These are phyloP conservation scores for Spiromastix sp. DNA, from an alignment of 2,329 filamentous ascomycete species.

Conservation along the genomic window DNA sequence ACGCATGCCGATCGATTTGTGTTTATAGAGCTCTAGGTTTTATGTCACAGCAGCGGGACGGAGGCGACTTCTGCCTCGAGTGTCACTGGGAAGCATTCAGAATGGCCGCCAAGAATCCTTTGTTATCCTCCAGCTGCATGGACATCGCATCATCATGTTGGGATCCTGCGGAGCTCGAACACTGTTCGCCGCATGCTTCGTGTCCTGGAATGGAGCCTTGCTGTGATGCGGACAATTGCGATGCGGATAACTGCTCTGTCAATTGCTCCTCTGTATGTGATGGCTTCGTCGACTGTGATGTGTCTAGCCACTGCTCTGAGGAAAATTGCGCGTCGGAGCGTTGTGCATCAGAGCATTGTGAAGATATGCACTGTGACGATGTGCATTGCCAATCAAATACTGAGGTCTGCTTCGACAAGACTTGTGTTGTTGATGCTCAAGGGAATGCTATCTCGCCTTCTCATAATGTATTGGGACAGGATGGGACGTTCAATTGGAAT, in stretches of 20 bases:
- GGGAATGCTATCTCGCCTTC: slow-evolving; percentile 17
- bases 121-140: slow-evolving; percentile 14
- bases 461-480: slow-evolving; percentile 24
- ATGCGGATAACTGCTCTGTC: slow-evolving; percentile 27
- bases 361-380: slow-evolving; percentile 23
- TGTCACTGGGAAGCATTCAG: slow-evolving; percentile 32
- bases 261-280: slow-evolving; percentile 31
- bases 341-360: slow-evolving; percentile 27
- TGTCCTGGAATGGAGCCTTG: slow-evolving; percentile 16
- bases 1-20: no score
- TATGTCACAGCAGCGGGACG: slow-evolving; percentile 8
- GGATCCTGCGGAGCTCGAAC: slow-evolving; percentile 21
- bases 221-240: slow-evolving; percentile 31
- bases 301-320: slow-evolving; percentile 26
- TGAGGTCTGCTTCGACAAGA: slow-evolving; percentile 27
- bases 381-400: slow-evolving; percentile 19
- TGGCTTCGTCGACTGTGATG: slow-evolving; percentile 31
- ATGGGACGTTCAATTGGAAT: slow-evolving; percentile 20
- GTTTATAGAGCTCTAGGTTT: no score
- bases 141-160: slow-evolving; percentile 17
- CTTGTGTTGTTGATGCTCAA: slow-evolving; percentile 21
- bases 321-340: slow-evolving; percentile 13
- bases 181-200: slow-evolving; percentile 16
- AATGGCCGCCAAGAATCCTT: slow-evolving; percentile 21
- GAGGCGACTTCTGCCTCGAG: slow-evolving; percentile 29